Conservation (phyloP, 306 rosid genomes). For the Inga oerstediana region DNA sequence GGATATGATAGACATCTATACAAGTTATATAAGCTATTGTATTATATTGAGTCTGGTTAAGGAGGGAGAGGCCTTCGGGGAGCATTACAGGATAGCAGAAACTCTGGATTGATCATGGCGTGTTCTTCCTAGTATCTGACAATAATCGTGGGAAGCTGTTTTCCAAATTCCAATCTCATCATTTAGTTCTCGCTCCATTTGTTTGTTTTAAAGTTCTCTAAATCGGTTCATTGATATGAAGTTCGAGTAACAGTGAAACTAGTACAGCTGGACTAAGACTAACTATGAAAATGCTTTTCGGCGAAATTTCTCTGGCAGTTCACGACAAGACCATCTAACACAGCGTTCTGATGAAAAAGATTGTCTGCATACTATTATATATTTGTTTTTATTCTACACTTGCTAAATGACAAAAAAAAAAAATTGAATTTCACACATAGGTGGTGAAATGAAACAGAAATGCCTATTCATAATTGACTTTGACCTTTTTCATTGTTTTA, state of each 20-base stretch:
- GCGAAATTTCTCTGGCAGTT: conserved; percentile 18
- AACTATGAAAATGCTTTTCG: not conserved
- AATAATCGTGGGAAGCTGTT: conserved; percentile 35
- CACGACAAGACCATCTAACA: not conserved
- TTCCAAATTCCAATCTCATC: conserved; percentile 36
- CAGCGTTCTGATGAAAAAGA: conserved; percentile 13
- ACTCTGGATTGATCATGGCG: conserved; percentile 18
- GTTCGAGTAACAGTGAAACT: not conserved
- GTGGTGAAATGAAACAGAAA: not conserved
- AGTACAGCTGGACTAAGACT: not conserved
- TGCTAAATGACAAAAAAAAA: not conserved
- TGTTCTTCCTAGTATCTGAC: conserved; percentile 33
- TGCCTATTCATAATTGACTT: conserved; percentile 15
- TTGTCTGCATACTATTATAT: conserved; percentile 3
- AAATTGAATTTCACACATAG: conserved; percentile 15
- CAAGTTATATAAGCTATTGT: conserved; percentile 39
- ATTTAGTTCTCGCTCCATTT: conserved; percentile 18
- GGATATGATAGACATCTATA: conserved; percentile 39
- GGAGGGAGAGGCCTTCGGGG: conserved; percentile 29
- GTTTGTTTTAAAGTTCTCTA: not conserved
- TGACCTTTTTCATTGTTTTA: not conserved
- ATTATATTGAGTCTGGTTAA: conserved; percentile 35
- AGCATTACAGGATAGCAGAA: conserved; percentile 15
- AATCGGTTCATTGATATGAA: conserved; percentile 3
- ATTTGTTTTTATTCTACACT: conserved; percentile 1